phyloP scores from a whole-genome alignment of 257 asterid species.

The Solanum boliviense region DNA sequence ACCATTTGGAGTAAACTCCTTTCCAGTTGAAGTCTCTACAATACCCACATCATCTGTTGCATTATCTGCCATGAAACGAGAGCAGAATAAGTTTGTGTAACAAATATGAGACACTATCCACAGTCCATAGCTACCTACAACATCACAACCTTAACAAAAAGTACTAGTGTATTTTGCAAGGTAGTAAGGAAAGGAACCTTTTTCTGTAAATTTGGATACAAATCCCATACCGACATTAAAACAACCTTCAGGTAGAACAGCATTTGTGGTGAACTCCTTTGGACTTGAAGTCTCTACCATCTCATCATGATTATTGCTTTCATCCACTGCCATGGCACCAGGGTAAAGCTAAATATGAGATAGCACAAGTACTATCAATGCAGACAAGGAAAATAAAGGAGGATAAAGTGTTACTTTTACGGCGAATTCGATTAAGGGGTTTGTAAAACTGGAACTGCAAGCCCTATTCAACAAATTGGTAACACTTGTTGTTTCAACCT shows the following conservation, averaged over 20 bases:
- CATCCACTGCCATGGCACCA: background rate
- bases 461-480: background rate
- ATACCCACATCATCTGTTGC: background rate
- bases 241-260: background rate
- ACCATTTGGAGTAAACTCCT: background rate
- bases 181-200: background rate
- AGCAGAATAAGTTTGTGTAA: background rate
- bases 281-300: background rate
- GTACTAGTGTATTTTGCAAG: background rate
- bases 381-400: background rate
- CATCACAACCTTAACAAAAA: background rate
- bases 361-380: background rate
- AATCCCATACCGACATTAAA: background rate
- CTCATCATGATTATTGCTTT: background rate
- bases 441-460: background rate
- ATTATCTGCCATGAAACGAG: constrained; percentile 4
- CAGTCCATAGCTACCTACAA: background rate
- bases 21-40: constrained; percentile 3
- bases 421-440: background rate
- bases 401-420: background rate
- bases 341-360: background rate
- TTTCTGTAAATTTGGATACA: background rate
- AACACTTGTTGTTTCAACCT: background rate
- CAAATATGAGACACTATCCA: background rate
- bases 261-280: background rate